Percentiles rank a stretch among this genome's conserved stretches.
Conservation (phyloP, 345 rosid species). For the Triadica sebifera region DNA sequence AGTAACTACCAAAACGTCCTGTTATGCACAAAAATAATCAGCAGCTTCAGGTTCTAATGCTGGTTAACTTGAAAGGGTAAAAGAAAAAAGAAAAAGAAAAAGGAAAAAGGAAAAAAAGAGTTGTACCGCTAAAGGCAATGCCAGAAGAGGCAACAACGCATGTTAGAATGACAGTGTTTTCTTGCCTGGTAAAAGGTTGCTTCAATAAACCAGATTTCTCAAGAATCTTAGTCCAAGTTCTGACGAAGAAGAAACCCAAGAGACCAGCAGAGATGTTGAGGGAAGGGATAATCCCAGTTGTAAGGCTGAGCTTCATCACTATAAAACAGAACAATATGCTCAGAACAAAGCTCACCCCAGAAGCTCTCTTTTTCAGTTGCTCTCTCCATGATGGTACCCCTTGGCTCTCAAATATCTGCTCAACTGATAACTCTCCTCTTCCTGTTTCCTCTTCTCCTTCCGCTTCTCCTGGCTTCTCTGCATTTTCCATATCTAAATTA, state of each 20-base stretch:
- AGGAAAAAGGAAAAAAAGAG: background rate
- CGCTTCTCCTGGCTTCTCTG: background rate
- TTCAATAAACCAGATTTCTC: constrained; percentile 5
- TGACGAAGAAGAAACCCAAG: constrained; percentile 10
- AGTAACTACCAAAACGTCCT: constrained; percentile 9
- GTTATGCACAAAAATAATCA: background rate
- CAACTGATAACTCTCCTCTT: constrained; percentile 2
- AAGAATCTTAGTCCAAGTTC: constrained; percentile 15
- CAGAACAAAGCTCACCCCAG: constrained; percentile 4
- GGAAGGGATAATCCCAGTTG: constrained; percentile 13
- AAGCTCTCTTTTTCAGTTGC: constrained; percentile 8
- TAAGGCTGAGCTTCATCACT: constrained; percentile 13
- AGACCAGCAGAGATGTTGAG: constrained; percentile 17
- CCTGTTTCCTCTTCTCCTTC: background rate
- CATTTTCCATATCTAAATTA: background rate
- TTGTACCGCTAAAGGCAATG: constrained; percentile 10
- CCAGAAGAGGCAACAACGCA: constrained; percentile 13
- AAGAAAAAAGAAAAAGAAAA: background rate
- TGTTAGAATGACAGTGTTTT: constrained; percentile 12
- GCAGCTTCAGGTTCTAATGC: background rate
- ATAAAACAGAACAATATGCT: constrained; percentile 10
- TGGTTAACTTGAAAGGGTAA: background rate
- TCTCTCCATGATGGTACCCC: constrained; percentile 16
- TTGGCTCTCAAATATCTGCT: constrained; percentile 7
- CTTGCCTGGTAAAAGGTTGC: constrained; percentile 3